These are phyloP conservation scores for Friedmanniomyces simplex DNA, from an alignment of 495 filamentous ascomycete species.

Conservation along the genomic window DNA sequence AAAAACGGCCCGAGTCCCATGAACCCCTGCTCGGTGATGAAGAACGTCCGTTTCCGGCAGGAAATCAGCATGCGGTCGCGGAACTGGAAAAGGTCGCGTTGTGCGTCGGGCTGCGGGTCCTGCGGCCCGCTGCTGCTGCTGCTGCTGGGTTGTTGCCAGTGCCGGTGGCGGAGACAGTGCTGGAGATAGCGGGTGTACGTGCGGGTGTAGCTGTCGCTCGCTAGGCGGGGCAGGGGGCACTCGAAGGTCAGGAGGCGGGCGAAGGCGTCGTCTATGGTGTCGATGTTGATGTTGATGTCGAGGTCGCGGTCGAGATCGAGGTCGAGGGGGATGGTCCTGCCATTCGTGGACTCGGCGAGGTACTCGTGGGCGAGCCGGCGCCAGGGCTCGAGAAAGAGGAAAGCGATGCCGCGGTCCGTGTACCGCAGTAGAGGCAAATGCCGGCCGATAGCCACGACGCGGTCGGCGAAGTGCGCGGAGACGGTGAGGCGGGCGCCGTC, in stretches of 20 bases:
- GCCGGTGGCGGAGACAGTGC: too few relatives aligned
- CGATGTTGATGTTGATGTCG: too few relatives aligned
- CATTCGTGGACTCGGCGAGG: neutral
- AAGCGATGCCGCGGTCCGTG: neutral
- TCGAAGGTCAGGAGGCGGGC: too few relatives aligned
- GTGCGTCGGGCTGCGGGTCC: too few relatives aligned
- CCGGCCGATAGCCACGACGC: neutral
- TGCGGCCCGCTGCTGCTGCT: too few relatives aligned
- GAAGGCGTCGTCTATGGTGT: too few relatives aligned
- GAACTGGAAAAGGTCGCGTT: too few relatives aligned
- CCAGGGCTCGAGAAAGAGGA: neutral
- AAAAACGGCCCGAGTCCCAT: neutral
- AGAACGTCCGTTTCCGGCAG: neutral
- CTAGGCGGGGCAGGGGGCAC: too few relatives aligned
- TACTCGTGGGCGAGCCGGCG: neutral
- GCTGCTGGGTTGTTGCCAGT: too few relatives aligned
- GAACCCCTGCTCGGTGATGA: neutral
- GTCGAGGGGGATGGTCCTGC: neutral
- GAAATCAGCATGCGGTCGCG: neutral
- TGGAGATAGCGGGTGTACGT: too few relatives aligned
- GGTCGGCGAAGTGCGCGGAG: neutral
- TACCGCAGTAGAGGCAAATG: neutral
- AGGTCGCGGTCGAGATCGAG: too few relatives aligned
- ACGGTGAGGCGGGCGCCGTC: neutral
- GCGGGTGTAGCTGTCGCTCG: too few relatives aligned